Percentiles rank a stretch among this genome's conserved stretches.
phyloP scores from a whole-genome alignment of 805 yeast genomes.

The Yamadazyma sp. region DNA sequence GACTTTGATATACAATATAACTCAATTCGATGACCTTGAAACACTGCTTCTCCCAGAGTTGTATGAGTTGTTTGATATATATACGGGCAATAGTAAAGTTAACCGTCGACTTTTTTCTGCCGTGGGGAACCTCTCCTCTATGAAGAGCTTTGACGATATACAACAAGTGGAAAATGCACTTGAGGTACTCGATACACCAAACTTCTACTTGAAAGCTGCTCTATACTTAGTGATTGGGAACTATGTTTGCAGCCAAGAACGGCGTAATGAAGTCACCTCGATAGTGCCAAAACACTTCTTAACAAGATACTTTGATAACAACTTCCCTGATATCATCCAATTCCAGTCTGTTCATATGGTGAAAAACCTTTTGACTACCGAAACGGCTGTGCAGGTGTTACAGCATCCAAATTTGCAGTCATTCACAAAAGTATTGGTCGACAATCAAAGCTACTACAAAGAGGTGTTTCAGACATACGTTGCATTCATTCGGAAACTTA shows the following conservation, averaged over 20 bases:
- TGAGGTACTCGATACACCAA: constrained; percentile 11
- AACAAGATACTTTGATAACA: constrained; percentile 19
- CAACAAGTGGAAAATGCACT: constrained; percentile 21
- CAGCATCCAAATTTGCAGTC: constrained; percentile 18
- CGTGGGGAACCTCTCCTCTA: constrained; percentile 35
- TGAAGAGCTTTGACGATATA: constrained; percentile 24
- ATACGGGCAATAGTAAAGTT: constrained; percentile 5
- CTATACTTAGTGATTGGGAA: constrained; percentile 37
- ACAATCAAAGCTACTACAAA: constrained; percentile 35
- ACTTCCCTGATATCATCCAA: constrained; percentile 35
- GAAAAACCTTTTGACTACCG: constrained; percentile 25
- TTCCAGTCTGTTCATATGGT: constrained; percentile 37
- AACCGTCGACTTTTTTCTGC: constrained; percentile 33
- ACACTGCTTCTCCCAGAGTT: constrained; percentile 6
- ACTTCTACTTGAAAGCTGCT: constrained; percentile 28
- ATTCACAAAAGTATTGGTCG: constrained; percentile 29
- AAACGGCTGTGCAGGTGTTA: constrained; percentile 15
- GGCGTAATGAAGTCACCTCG: constrained; percentile 14
- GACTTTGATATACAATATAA: constrained; percentile 18
- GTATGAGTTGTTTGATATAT: constrained; percentile 12
- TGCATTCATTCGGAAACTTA: constrained; percentile 29
- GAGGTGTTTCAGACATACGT: constrained; percentile 29
- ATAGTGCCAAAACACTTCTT: constrained; percentile 17
- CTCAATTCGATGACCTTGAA: constrained; percentile 21
- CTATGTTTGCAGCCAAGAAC: constrained; percentile 23